These are phyloP conservation scores for Magnaporthiopsis rhizophila DNA, from an alignment of 2,329 filamentous ascomycete species.

Conservation along the genomic window DNA sequence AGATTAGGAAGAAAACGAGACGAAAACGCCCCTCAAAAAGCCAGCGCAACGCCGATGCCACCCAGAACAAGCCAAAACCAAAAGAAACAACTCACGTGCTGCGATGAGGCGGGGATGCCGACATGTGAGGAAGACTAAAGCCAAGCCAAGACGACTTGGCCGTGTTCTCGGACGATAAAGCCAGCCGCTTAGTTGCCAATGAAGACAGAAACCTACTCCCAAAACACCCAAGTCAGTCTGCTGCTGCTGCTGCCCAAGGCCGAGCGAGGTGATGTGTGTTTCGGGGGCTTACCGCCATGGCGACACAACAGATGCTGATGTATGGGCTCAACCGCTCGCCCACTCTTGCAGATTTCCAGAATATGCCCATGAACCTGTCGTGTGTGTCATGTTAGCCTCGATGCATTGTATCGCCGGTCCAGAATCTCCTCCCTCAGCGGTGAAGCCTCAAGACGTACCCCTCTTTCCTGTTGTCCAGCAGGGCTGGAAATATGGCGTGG, in stretches of 20 bases:
- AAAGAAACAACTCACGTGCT: neutral
- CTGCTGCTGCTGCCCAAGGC: neutral
- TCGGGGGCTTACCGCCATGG: slow-evolving; percentile 67
- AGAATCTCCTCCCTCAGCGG: neutral
- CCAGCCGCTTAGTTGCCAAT: slow-evolving; percentile 10
- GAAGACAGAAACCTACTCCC: slow-evolving; percentile 11
- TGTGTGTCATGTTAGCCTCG: neutral
- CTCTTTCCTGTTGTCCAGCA: slow-evolving; percentile 89
- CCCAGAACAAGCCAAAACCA: neutral
- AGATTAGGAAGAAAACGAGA: neutral
- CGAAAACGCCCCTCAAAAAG: neutral
- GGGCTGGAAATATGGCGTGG: slow-evolving; percentile 79
- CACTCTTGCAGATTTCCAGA: slow-evolving; percentile 93
- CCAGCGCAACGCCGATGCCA: neutral
- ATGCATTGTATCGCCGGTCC: neutral
- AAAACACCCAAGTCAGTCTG: neutral
- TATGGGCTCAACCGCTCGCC: slow-evolving; percentile 92
- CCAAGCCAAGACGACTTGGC: neutral
- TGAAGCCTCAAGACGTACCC: slow-evolving; percentile 43
- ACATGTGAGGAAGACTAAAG: neutral
- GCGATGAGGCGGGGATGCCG: neutral
- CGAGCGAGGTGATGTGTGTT: neutral
- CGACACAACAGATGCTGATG: slow-evolving; percentile 83
- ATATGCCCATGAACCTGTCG: slow-evolving; percentile 66
- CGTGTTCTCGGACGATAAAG: neutral